A percentile compares a stretch with the other conserved stretches of the same genome.
These are phyloP conservation scores for Artomyces pyxidatus DNA, from an alignment of 768 basidiomycete genomes.

Conservation along the genomic window DNA sequence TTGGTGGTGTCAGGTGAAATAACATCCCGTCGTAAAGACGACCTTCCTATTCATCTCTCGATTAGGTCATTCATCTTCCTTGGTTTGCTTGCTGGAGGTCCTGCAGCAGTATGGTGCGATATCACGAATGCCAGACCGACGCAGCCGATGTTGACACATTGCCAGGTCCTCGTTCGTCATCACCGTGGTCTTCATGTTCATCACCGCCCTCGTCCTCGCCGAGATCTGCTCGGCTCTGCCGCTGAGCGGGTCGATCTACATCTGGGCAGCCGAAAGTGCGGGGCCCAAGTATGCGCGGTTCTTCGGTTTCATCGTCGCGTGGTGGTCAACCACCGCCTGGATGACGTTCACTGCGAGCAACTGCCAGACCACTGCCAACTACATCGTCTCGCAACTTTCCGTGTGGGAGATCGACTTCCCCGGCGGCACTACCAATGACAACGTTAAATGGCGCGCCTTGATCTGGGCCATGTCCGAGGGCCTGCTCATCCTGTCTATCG, in stretches of 20 bases:
- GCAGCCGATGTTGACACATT: no score
- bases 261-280: conserved; percentile 91
- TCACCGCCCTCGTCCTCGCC: conserved; percentile 80
- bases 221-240: conserved; percentile 88
- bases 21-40: neutral
- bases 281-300: conserved; percentile 82
- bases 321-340: conserved; percentile 95
- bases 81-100: conserved; percentile 78
- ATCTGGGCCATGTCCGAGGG: conserved; percentile 79
- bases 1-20: conserved; percentile 71
- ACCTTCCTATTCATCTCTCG: conserved; percentile 2
- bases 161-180: conserved; percentile 77
- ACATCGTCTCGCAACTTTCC: conserved; percentile 74
- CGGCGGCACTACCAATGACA: conserved; percentile 61
- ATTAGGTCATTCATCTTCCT: conserved; percentile 69
- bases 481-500: conserved; percentile 60
- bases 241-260: conserved; percentile 85
- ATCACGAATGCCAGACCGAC: no score
- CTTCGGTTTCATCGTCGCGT: conserved; percentile 84
- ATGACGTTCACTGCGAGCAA: conserved; percentile 89
- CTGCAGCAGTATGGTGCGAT: conserved; percentile 76
- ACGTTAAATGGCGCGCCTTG: conserved; percentile 80
- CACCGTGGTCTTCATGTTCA: conserved; percentile 80
- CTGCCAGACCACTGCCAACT: conserved; percentile 85
- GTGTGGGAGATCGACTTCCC: conserved; percentile 81